Conservation (phyloP, 148 eudicot genomes). For the Silene uniflora region DNA sequence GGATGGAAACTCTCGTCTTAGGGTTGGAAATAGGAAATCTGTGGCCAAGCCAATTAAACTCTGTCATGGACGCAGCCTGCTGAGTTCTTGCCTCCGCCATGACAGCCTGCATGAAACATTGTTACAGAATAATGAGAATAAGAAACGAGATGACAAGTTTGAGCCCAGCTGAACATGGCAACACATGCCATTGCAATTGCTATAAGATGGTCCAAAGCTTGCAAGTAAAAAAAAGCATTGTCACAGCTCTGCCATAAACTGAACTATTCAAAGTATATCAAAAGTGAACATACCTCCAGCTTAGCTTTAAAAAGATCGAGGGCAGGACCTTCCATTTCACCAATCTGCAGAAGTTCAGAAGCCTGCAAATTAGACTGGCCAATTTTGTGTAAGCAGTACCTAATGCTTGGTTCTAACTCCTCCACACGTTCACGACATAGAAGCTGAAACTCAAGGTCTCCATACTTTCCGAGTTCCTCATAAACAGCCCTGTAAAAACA, state of each 20-base stretch:
- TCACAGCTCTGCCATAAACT: not conserved
- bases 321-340: constrained; percentile 99
- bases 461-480: constrained; percentile 97
- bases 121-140: constrained; percentile 13
- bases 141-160: not conserved
- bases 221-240: not conserved
- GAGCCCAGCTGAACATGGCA: not conserved
- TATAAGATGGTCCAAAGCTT: not conserved
- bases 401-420: constrained; percentile 89
- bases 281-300: constrained; percentile 50
- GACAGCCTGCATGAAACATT: constrained; percentile 62
- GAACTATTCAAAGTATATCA: not conserved
- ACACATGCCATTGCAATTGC: not conserved
- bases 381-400: constrained; percentile 89
- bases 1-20: constrained; percentile 85
- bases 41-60: constrained; percentile 91
- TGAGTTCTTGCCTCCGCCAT: constrained; percentile 97
- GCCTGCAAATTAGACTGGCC: constrained; percentile 84
- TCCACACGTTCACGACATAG: constrained; percentile 92
- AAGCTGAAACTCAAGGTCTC: constrained; percentile 82
- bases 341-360: constrained; percentile 78
- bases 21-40: constrained; percentile 86
- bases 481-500: constrained; percentile 70
- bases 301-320: constrained; percentile 91
- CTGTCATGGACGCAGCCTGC: constrained; percentile 98